Evolutionary conservation across 768 basidiomycete species (phyloP).

Genomic region (Xerocomellus amylosporus): DNA sequence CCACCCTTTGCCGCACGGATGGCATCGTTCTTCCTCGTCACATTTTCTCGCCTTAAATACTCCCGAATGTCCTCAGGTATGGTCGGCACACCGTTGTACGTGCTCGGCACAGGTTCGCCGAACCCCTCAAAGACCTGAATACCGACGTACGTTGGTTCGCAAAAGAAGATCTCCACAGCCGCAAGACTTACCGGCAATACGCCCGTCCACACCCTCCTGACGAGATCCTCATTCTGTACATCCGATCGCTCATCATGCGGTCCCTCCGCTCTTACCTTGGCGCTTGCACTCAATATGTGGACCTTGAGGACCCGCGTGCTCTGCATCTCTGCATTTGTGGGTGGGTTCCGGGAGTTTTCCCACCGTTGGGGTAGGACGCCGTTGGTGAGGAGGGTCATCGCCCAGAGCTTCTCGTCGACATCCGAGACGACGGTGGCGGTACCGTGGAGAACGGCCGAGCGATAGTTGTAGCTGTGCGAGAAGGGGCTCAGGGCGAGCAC

Average conservation of each 20-base stretch:
- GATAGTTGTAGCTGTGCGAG: conserved; percentile 28
- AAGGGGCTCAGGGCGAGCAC: conserved; percentile 24
- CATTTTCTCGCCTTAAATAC: conserved; percentile 21
- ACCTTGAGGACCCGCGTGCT: conserved; percentile 25
- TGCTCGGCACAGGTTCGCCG: conserved; percentile 23
- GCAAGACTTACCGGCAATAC: conserved; percentile 20
- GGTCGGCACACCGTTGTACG: conserved; percentile 15
- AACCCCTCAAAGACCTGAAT: conserved; percentile 25
- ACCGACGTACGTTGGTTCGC: not conserved
- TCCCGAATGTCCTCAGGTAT: conserved; percentile 22
- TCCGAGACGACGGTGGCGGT: conserved; percentile 14
- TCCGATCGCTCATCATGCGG: conserved; percentile 22
- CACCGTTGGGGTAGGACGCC: conserved; percentile 23
- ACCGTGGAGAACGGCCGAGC: conserved; percentile 24
- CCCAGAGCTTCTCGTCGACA: conserved; percentile 25
- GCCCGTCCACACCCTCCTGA: conserved; percentile 23
- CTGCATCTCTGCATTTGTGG: conserved; percentile 22
- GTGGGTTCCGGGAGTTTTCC: conserved; percentile 21
- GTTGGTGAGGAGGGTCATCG: conserved; percentile 21
- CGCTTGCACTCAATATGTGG: conserved; percentile 19
- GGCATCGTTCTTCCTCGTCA: conserved; percentile 25
- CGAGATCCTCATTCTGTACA: conserved; percentile 12
- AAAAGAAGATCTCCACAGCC: not conserved
- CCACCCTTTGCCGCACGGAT: conserved; percentile 25
- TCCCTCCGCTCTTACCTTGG: conserved; percentile 24